Conservation (phyloP, 257 asterid genomes). For the Nicotiana undulata region DNA sequence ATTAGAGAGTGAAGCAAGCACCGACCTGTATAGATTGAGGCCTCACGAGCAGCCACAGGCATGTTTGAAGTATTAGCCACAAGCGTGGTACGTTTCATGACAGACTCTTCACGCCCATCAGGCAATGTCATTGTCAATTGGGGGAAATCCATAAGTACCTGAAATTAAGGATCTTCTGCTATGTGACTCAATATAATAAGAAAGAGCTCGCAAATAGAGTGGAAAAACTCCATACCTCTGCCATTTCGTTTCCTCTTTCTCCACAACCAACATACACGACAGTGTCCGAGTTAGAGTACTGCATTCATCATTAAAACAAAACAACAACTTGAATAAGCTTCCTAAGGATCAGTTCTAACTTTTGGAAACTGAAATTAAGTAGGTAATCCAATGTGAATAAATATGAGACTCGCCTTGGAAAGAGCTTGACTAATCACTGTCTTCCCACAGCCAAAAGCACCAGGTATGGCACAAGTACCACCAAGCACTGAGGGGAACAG, state of each 20-base stretch:
- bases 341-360: not conserved
- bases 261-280: slow-evolving; percentile 99
- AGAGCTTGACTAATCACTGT: slow-evolving; percentile 99
- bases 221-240: slow-evolving; percentile 55
- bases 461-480: slow-evolving; percentile 99
- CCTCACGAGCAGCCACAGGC: slow-evolving; percentile 99
- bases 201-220: slow-evolving; percentile 5
- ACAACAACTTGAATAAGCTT: slow-evolving; percentile 10
- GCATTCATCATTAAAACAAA: slow-evolving; percentile 29
- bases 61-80: slow-evolving; percentile 98
- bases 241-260: slow-evolving; percentile 99
- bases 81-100: slow-evolving; percentile 99
- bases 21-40: slow-evolving; percentile 93
- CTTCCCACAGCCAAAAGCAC: slow-evolving; percentile 99
- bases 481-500: slow-evolving; percentile 99
- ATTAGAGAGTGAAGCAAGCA: slow-evolving; percentile 3
- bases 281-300: slow-evolving; percentile 95
- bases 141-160: slow-evolving; percentile 99
- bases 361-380: not conserved
- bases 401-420: slow-evolving; percentile 61
- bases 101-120: slow-evolving; percentile 99
- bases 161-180: slow-evolving; percentile 8
- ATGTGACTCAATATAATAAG: slow-evolving; percentile 9
- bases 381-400: slow-evolving; percentile 3
- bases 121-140: slow-evolving; percentile 99